Conservation (phyloP, 192 early-diverging fungal genomes). For the Thoreauomyces humboldtii region DNA sequence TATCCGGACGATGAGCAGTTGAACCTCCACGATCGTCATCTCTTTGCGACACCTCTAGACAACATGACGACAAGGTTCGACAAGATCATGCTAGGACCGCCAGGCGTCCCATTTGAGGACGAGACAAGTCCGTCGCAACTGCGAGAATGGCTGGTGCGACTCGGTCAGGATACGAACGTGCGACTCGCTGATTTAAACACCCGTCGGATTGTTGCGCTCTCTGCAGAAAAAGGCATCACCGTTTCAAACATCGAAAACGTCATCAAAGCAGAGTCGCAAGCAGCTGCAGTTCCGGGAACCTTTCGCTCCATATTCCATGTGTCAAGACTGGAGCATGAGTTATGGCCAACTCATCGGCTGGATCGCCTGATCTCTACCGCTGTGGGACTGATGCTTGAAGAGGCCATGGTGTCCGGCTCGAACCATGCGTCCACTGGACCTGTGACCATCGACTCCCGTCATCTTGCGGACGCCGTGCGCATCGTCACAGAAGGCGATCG, state of each 20-base stretch:
- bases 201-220: too few relatives aligned
- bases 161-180: conserved; percentile 12
- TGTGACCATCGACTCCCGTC: too few relatives aligned
- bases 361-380: conserved; percentile 28
- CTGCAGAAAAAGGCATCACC: too few relatives aligned
- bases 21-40: too few relatives aligned
- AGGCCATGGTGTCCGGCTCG: conserved; percentile 19
- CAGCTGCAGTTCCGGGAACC: too few relatives aligned
- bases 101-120: background rate
- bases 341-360: conserved; percentile 27
- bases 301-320: too few relatives aligned
- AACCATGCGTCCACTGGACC: too few relatives aligned
- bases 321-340: conserved; percentile 22
- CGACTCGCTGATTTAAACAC: conserved; percentile 38
- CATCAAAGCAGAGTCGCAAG: too few relatives aligned
- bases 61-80: conserved; percentile 38
- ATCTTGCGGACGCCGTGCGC: too few relatives aligned
- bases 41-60: conserved; percentile 40
- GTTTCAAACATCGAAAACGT: too few relatives aligned
- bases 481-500: too few relatives aligned
- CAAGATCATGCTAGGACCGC: conserved; percentile 42
- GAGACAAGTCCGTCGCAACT: background rate
- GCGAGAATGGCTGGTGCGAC: conserved; percentile 25
- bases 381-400: conserved; percentile 10
- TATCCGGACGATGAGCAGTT: too few relatives aligned